Percentiles rank a stretch among this genome's conserved stretches.
phyloP scores from a whole-genome alignment of 495 filamentous ascomycete species.

The Podospora pseudopauciseta region DNA sequence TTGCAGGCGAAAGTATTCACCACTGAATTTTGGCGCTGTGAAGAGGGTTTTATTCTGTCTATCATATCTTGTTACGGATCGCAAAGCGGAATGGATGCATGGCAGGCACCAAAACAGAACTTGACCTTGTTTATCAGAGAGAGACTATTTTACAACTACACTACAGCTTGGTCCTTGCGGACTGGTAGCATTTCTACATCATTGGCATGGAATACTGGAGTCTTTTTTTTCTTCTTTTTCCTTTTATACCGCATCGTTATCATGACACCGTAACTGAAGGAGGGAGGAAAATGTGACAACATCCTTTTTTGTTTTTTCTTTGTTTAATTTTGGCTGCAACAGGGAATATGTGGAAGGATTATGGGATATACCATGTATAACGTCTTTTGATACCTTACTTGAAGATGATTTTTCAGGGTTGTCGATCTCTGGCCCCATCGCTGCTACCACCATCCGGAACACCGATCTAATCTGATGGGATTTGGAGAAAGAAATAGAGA shows the following conservation, averaged over 20 bases:
- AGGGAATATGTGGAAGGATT: neutral
- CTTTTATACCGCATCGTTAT: neutral
- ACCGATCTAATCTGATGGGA: too few relatives aligned
- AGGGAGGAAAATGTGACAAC: neutral
- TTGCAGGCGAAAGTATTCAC: too few relatives aligned
- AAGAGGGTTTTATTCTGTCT: neutral
- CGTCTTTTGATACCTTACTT: neutral
- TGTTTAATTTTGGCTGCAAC: neutral
- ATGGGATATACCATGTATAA: neutral
- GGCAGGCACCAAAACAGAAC: neutral
- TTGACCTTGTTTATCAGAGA: neutral
- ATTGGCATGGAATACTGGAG: neutral
- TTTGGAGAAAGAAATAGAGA: too few relatives aligned
- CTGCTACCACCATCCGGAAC: neutral
- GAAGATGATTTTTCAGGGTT: too few relatives aligned
- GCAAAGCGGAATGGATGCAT: neutral
- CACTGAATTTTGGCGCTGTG: neutral
- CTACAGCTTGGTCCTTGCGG: neutral
- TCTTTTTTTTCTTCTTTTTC: neutral
- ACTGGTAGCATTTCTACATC: neutral
- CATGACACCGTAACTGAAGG: neutral
- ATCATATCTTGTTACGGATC: neutral
- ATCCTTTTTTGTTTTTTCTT: neutral
- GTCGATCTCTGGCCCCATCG: too few relatives aligned
- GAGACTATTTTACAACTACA: slow-evolving; percentile 1